Evolutionary conservation across 2,329 filamentous ascomycete species (phyloP), one percentile per base, ranked within the genome.

Genomic region (Zymoseptoria crescenta): DNA sequence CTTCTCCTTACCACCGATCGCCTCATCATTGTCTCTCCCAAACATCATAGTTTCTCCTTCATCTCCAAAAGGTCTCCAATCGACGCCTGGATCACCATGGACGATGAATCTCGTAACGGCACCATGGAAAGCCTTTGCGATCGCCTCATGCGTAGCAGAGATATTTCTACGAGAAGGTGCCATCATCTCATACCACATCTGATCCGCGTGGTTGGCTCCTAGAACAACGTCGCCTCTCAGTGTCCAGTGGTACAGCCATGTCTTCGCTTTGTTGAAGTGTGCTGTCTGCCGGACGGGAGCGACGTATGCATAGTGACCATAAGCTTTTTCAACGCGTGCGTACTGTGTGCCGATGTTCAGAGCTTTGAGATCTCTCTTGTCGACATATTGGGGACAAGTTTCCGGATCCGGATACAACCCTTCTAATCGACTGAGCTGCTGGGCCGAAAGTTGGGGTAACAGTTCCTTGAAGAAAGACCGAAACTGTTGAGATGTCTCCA

Each of bases 221-320:
- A 45, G 35, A 16, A n/a, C 4, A 7, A 45, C 16, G n/a, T 45
- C 35, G 16, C 35, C 35, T 45, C n/a, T 45, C 35, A 45, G 35
- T 13, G 35, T 13, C 35, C 35, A 45, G 16, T 45, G 35, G 35
- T 45, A 45, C 7, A 45, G 35, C 35, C 35, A 45, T 45, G 35
- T 45, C 35, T 45, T 16, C 35, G 35, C 35, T 16, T n/a, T 45
- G 35, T 45, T 13, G 16, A 45, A 16, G n/a, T 45, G 35, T 45
- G 35, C 35, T 45, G 35, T 45, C n/a, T 45, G 35, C 16, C 35
- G 13, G 35, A 45, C 35, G 3, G 35, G 35, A 45, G 35, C 35
- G 35, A 85, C 81, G 66, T 87, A 87, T 0, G 83, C 84, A 66
- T 83, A 87, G 66, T 87, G 81, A 0, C 77, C 80, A 68, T 87